Conservation (phyloP, 352 stramenopile species). For the Globisporangium paroecandrum region DNA sequence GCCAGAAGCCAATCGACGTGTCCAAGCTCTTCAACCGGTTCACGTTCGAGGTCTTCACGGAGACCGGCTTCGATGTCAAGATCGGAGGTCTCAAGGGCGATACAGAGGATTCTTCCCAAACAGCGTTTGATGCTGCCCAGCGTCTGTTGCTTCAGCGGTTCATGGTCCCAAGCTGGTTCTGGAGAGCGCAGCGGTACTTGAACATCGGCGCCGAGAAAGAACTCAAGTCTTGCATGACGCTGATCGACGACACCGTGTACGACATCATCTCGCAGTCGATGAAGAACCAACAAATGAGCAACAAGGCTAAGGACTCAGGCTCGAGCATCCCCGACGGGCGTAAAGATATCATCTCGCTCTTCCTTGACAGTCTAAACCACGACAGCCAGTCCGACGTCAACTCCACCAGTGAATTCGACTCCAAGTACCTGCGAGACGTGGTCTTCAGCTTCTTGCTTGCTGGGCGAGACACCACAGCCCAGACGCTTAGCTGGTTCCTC, state of each 20-base stretch:
- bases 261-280: background rate
- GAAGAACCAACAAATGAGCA: background rate
- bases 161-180: conserved; percentile 33
- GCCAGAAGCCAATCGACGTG: conserved; percentile 25
- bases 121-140: conserved; percentile 35
- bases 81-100: conserved; percentile 18
- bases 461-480: background rate
- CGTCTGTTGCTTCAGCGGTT: conserved; percentile 36
- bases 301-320: background rate
- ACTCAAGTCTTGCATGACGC: conserved; percentile 25
- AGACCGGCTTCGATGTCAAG: conserved; percentile 38
- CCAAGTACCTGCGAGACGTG: background rate
- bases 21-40: conserved; percentile 37
- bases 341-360: background rate
- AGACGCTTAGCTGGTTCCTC: background rate
- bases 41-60: conserved; percentile 43
- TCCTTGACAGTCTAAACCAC: background rate
- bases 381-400: background rate
- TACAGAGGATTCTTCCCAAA: conserved; percentile 23
- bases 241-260: conserved; percentile 32
- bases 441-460: background rate
- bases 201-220: conserved; percentile 18
- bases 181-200: conserved; percentile 36
- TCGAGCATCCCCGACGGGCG: background rate
- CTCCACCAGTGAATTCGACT: background rate